A percentile compares a stretch with the other conserved stretches of the same genome.
phyloP scores from a whole-genome alignment of 192 early-diverging fungal genomes.

The Linnemannia hyalina region DNA sequence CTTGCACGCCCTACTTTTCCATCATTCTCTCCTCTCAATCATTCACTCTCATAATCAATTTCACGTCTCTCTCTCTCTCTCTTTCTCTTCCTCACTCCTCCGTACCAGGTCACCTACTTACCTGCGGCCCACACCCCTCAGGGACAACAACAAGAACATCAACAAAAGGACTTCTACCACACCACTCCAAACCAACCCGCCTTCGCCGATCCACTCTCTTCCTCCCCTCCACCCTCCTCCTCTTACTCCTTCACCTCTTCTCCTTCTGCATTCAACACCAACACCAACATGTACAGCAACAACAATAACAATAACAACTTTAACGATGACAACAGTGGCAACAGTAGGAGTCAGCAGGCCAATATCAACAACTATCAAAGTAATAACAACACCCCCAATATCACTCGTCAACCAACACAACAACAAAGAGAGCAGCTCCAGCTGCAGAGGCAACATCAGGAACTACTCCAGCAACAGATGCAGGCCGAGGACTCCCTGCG shows the following conservation, averaged over 20 bases:
- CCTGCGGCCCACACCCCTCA: neutral
- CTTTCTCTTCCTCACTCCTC: neutral
- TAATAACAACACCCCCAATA: neutral
- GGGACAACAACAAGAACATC: conserved; percentile 5
- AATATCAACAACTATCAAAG: neutral
- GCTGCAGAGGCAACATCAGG: conserved; percentile 10
- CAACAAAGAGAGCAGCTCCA: conserved; percentile 16
- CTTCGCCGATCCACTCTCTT: neutral
- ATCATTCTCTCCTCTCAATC: neutral
- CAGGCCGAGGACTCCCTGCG: conserved; percentile 25
- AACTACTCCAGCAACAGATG: conserved; percentile 16
- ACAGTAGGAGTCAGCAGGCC: neutral
- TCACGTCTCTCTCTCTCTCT: conserved; percentile 8
- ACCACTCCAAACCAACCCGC: neutral
- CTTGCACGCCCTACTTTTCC: neutral
- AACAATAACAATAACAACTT: neutral
- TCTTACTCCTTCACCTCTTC: neutral
- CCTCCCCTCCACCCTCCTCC: neutral
- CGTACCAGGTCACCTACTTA: conserved; percentile 29
- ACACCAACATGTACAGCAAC: conserved; percentile 4
- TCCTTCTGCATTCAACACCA: neutral
- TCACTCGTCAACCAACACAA: conserved; percentile 1
- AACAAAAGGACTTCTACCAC: conserved; percentile 1
- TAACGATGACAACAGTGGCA: neutral
- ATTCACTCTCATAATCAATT: neutral